Evolutionary conservation across 2,329 filamentous ascomycete genomes (phyloP), one percentile per base, ranked within the genome.

Genomic region (Cladobotryum mycophilum): DNA sequence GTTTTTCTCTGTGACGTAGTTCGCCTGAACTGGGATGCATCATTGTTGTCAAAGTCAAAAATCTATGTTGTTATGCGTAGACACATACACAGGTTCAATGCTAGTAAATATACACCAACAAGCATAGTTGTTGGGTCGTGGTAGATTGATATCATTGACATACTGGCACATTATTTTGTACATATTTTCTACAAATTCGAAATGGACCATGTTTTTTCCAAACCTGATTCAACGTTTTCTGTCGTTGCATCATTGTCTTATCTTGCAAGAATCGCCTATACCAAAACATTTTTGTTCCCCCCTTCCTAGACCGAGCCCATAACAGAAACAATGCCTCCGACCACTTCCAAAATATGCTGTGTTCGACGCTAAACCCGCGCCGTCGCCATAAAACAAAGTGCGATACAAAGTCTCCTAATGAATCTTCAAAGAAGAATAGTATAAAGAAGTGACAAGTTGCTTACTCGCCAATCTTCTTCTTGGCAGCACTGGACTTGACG

Each of bases 401-500:
- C 8, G 9, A 30, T 30, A 30, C 25, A 30, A 30, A 30, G 25
- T 30, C 25, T 30, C 25, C 25, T 30, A 11, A 5, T 7, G 25
- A 30, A 11, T 6, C 25, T 11, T 30, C 25, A 8, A 30, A 30
- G 25, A 30, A 30, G 25, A 30, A 30, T 30, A 30, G 25, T 7
- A 30, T 30, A 7, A 30, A 35, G n/a, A 45, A 34, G 25, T 35
- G n/a, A n/a, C 7, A 12, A 25, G n/a, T 7, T 20, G 30, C 41
- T 54, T 67, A 68, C 53, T 67, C 64, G 42, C 53, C 57, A 52
- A 55, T 56, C 65, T 67, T 67, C 60, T 60, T 63, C 70, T 78
- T 79, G 59, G 56, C 55, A 60, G 74, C 71, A 57, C 76, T 71
- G 58, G 76, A 80, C 80, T 84, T 84, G 69, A 81, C 78, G 57